A percentile compares a stretch with the other conserved stretches of the same genome.
phyloP scores from a whole-genome alignment of 2,329 filamentous ascomycete species.

The Amauroascus niger region DNA sequence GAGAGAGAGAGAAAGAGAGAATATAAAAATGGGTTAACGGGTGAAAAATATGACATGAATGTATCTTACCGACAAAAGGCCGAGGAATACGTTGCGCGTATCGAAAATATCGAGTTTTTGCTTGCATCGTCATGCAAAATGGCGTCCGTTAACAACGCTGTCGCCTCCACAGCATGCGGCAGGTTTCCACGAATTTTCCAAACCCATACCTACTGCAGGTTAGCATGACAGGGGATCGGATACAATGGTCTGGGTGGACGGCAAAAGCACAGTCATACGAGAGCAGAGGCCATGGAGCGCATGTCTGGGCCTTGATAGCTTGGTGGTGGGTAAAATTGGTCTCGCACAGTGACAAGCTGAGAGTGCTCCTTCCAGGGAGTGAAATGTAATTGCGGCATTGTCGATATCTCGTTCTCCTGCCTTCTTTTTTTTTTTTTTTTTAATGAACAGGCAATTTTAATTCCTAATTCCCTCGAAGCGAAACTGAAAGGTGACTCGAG shows the following conservation, averaged over 20 bases:
- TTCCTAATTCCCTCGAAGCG: no score
- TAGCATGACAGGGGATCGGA: background rate
- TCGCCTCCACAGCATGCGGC: conserved; percentile 39
- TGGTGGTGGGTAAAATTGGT: conserved; percentile 32
- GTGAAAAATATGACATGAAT: background rate
- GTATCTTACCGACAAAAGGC: conserved; percentile 36
- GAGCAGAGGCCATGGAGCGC: conserved; percentile 33
- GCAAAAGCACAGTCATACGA: conserved; percentile 24
- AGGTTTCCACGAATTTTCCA: conserved; percentile 40
- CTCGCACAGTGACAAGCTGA: conserved; percentile 31
- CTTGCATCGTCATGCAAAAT: conserved; percentile 36
- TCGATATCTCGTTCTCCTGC: no score
- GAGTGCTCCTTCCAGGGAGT: conserved; percentile 35
- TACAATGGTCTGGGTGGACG: background rate
- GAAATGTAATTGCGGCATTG: conserved; percentile 35
- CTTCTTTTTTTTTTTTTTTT: no score
- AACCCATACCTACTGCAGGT: conserved; percentile 30
- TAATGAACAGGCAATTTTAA: no score
- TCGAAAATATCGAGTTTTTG: conserved; percentile 37
- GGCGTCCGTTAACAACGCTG: conserved; percentile 38
- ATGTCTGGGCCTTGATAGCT: conserved; percentile 28
- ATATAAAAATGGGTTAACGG: background rate
- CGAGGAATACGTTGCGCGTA: conserved; percentile 37
- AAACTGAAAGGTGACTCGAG: no score
- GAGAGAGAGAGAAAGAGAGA: background rate